Evolutionary conservation across 441 rosid genomes (phyloP).

Genomic region (Populus hybrid): DNA sequence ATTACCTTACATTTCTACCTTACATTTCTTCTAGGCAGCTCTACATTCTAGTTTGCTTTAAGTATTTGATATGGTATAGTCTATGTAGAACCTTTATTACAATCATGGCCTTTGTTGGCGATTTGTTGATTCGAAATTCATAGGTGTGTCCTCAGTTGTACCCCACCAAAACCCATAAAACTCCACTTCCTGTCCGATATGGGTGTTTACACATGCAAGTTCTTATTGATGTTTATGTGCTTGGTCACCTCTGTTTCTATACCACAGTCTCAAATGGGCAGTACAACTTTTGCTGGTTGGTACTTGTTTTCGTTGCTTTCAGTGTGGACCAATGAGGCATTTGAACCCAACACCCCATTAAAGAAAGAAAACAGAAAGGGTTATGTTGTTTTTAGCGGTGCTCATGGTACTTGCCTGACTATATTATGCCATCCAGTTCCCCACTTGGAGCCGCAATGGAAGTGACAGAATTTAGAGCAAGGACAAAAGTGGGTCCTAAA

Average conservation of each 20-base stretch:
- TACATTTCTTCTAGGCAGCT: slow-evolving; percentile 25
- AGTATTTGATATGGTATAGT: slow-evolving; percentile 1
- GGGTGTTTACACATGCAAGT: neutral
- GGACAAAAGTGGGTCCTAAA: neutral
- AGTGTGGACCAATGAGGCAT: neutral
- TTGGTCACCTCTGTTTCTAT: no score
- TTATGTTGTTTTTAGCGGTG: neutral
- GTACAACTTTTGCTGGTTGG: neutral
- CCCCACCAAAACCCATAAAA: neutral
- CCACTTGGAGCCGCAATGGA: neutral
- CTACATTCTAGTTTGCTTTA: slow-evolving; percentile 23
- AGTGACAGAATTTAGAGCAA: neutral
- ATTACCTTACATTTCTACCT: neutral
- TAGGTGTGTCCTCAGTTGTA: neutral
- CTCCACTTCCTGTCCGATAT: no score
- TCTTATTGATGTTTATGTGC: neutral
- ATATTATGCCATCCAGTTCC: neutral
- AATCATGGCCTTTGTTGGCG: neutral
- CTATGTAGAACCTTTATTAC: slow-evolving; percentile 9
- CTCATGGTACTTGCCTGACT: neutral
- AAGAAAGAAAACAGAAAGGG: neutral
- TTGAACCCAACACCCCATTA: neutral
- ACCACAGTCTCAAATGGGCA: neutral
- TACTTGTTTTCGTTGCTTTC: neutral
- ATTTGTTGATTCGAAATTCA: slow-evolving; percentile 10